Conservation (phyloP, 2,329 filamentous ascomycete genomes). For the Trichocomaceae sp. region DNA sequence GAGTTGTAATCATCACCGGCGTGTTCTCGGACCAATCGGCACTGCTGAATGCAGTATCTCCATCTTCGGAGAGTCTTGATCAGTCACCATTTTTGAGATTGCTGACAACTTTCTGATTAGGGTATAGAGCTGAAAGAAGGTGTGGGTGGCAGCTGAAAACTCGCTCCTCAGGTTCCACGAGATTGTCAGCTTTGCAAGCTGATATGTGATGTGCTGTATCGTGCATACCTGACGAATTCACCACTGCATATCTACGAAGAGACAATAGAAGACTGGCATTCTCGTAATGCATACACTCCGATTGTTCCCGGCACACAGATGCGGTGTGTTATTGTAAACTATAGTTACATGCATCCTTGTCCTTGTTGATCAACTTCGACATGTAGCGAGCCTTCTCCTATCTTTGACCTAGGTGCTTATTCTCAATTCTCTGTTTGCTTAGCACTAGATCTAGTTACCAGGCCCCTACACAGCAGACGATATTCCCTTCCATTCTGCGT, state of each 20-base stretch:
- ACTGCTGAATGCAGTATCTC: neutral
- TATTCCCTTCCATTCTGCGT: neutral
- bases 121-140: neutral
- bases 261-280: neutral
- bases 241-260: neutral
- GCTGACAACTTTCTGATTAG: neutral
- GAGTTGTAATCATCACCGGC: neutral
- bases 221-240: neutral
- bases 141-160: neutral
- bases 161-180: neutral
- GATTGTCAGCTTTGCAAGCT: neutral
- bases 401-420: neutral
- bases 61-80: neutral
- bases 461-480: neutral
- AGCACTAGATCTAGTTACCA: neutral
- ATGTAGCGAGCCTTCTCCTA: neutral
- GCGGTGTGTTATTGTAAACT: neutral
- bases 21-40: too few species aligned
- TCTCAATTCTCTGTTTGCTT: neutral
- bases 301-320: neutral
- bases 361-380: neutral
- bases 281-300: neutral
- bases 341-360: neutral
- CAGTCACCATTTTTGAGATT: neutral
- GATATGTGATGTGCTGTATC: neutral